These are phyloP conservation scores for Jamesozyma rosinii DNA, from an alignment of 805 yeast genomes.

Conservation along the genomic window DNA sequence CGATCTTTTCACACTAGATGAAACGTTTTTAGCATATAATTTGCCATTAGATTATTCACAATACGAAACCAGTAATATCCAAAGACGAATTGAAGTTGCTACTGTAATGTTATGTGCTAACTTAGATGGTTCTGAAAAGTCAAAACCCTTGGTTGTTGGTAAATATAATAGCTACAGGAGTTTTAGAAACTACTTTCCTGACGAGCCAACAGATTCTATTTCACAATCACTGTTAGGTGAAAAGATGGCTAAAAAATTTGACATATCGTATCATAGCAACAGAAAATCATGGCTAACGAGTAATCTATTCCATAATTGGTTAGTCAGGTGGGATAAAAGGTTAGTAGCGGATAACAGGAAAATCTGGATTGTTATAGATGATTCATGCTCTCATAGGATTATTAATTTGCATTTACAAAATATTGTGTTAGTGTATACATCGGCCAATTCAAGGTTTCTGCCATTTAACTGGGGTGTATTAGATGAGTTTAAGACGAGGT, in stretches of 20 bases:
- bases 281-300: constrained; percentile 56
- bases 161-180: constrained; percentile 41
- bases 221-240: constrained; percentile 28
- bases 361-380: constrained; percentile 49
- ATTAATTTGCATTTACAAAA: constrained; percentile 42
- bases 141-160: constrained; percentile 53
- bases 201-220: constrained; percentile 22
- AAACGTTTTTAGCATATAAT: constrained; percentile 49
- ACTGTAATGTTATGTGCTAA: constrained; percentile 57
- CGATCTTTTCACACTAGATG: constrained; percentile 53
- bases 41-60: constrained; percentile 52
- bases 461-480: constrained; percentile 60
- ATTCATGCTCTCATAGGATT: constrained; percentile 53
- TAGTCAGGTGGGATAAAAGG: constrained; percentile 51
- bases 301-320: constrained; percentile 52
- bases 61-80: constrained; percentile 31
- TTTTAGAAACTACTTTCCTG: constrained; percentile 32
- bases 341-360: constrained; percentile 40
- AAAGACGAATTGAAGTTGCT: constrained; percentile 33
- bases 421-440: constrained; percentile 34
- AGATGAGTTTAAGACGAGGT: constrained; percentile 51
- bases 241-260: constrained; percentile 43
- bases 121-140: constrained; percentile 53
- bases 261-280: constrained; percentile 49
- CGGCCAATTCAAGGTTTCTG: constrained; percentile 36